Percentiles rank a stretch among this genome's conserved stretches.
These are phyloP conservation scores for Sorghum bicolor DNA, from an alignment of 176 grass and related monocot genomes.

Conservation along the genomic window DNA sequence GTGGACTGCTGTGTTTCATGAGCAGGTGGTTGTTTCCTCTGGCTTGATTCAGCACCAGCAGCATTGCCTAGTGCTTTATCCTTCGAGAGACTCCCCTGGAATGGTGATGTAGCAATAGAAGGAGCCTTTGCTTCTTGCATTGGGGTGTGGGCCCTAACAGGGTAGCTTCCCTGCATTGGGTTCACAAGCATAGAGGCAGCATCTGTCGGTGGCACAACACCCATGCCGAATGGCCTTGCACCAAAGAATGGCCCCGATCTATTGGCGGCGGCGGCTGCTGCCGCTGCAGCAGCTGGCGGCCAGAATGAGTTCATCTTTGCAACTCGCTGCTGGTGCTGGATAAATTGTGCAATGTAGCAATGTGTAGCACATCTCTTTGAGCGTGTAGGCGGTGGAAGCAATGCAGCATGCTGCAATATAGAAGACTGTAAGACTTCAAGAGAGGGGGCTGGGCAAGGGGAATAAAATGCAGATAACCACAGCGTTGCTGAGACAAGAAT, in stretches of 20 bases:
- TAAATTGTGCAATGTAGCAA: slow-evolving; percentile 83
- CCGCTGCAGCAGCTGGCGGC: slow-evolving; percentile 35
- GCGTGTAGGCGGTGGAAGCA: slow-evolving; percentile 45
- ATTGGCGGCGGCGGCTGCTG: slow-evolving; percentile 22
- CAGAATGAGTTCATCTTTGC: slow-evolving; percentile 81
- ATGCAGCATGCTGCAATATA: slow-evolving; percentile 56
- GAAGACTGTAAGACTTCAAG: not conserved
- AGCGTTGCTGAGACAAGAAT: not conserved
- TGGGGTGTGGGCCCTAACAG: slow-evolving; percentile 48
- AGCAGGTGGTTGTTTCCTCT: slow-evolving; percentile 69
- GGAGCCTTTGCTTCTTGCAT: slow-evolving; percentile 56
- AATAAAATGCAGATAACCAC: not conserved
- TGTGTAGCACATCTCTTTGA: slow-evolving; percentile 81
- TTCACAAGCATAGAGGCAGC: slow-evolving; percentile 54
- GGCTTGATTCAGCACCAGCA: slow-evolving; percentile 47
- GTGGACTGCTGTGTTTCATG: slow-evolving; percentile 68
- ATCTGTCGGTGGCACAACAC: slow-evolving; percentile 54
- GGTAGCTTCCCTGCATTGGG: slow-evolving; percentile 72
- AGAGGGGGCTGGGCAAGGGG: not conserved
- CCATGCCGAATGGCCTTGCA: slow-evolving; percentile 62
- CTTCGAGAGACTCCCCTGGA: slow-evolving; percentile 46
- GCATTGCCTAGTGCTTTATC: slow-evolving; percentile 56
- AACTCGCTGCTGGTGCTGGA: slow-evolving; percentile 62
- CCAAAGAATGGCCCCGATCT: slow-evolving; percentile 59
- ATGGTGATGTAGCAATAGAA: slow-evolving; percentile 33